Evolutionary conservation across 768 basidiomycete genomes (phyloP).

Genomic region (Hydnomerulius pinastri): DNA sequence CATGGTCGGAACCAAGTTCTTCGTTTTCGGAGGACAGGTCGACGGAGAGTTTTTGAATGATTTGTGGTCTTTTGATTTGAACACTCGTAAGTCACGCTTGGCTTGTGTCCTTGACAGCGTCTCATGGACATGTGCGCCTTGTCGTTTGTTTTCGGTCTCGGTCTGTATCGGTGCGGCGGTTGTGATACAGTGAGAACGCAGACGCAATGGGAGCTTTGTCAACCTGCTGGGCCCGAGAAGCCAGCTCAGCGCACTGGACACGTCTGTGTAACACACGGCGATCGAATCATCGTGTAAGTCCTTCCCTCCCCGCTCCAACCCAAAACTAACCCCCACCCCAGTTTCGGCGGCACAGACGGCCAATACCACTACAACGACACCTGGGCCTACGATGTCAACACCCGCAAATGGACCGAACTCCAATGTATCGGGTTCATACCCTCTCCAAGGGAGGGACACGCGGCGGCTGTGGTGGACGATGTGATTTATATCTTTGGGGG

Average conservation of each 20-base stretch:
- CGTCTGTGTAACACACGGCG: constrained; percentile 78
- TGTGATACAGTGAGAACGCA: constrained; percentile 68
- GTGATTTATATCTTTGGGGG: constrained; percentile 98
- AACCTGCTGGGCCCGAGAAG: constrained; percentile 56
- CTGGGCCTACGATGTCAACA: constrained; percentile 87
- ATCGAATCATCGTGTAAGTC: constrained; percentile 81
- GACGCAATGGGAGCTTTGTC: constrained; percentile 81
- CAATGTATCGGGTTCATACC: constrained; percentile 97
- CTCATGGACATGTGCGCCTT: constrained; percentile 1
- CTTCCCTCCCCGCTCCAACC: constrained; percentile 17
- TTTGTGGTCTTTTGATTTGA: constrained; percentile 94
- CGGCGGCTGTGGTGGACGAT: constrained; percentile 94
- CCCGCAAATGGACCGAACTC: constrained; percentile 85
- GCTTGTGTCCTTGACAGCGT: not conserved
- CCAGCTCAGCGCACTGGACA: constrained; percentile 92
- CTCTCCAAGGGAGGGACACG: constrained; percentile 93
- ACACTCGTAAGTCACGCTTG: constrained; percentile 65
- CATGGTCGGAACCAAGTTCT: constrained; percentile 90
- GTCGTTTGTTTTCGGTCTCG: constrained; percentile 1
- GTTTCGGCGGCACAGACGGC: constrained; percentile 98
- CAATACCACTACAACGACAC: constrained; percentile 99
- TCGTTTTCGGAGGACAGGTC: constrained; percentile 95
- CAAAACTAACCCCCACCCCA: constrained; percentile 33
- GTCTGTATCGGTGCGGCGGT: not conserved
- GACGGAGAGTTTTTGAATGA: constrained; percentile 95